These are phyloP conservation scores for Hypomontagnella submonticulosa DNA, from an alignment of 495 filamentous ascomycete genomes.

Conservation along the genomic window DNA sequence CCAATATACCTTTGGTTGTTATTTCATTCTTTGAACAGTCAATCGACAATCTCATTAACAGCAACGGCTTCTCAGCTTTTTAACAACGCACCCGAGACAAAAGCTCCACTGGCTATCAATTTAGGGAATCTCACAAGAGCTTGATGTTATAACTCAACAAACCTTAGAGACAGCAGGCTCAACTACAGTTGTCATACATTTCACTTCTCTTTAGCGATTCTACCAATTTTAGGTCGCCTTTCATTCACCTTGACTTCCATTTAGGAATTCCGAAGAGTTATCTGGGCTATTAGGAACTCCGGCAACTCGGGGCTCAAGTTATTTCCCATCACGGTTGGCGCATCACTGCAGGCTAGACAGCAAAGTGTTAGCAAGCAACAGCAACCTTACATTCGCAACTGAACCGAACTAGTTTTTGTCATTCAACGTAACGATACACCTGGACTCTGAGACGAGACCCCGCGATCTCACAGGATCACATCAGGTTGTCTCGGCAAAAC, in stretches of 20 bases:
- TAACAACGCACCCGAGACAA: constrained; percentile 19
- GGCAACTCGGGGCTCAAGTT: constrained; percentile 11
- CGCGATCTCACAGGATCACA: constrained; percentile 43
- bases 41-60: constrained; percentile 9
- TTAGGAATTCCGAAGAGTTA: constrained; percentile 33
- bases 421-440: constrained; percentile 44
- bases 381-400: constrained; percentile 39
- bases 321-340: background rate
- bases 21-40: constrained; percentile 23
- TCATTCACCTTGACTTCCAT: constrained; percentile 21
- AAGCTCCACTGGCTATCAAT: constrained; percentile 32
- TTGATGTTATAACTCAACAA: constrained; percentile 34
- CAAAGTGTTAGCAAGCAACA: constrained; percentile 25
- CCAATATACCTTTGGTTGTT: constrained; percentile 17
- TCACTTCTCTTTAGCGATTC: constrained; percentile 31
- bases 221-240: constrained; percentile 29
- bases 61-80: constrained; percentile 13
- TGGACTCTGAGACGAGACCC: constrained; percentile 26
- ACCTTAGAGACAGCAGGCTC: constrained; percentile 25
- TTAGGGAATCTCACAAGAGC: constrained; percentile 36
- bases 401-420: constrained; percentile 27
- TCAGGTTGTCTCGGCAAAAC: constrained; percentile 39
- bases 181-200: constrained; percentile 32
- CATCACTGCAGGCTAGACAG: constrained; percentile 9
- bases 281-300: constrained; percentile 21